Evolutionary conservation across 2,329 filamentous ascomycete genomes (phyloP), one percentile per base, ranked within the genome.

Genomic region (Grosmannia huntii): DNA sequence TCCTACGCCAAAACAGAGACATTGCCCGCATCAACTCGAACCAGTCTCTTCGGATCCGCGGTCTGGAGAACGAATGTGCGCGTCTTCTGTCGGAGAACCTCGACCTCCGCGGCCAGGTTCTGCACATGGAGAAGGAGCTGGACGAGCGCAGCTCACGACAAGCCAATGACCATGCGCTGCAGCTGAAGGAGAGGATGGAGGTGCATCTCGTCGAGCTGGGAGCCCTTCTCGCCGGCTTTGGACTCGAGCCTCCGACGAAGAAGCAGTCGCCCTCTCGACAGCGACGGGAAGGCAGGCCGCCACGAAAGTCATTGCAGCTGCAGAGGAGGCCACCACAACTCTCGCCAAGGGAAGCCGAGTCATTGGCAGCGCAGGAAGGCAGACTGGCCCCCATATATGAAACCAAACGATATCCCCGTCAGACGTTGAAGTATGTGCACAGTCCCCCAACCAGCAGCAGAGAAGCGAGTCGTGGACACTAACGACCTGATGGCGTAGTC

Each of bases 1-100:
- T 91, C 68, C 76, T 91, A 66, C 82, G 89, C 57, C 89, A 94
- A 69, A 95, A 95, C 69, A 82, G 87, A 71, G 89, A 94, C 66
- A 86, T 94, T 62, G 88, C 88, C 62, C 84, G 85, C 68, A 82
- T 80, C 65, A 94, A 95, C 72, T 89, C 88, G 27, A 79, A 81
- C 55, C 87, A 91, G 69, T 87, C 86, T 36, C 76, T 89, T 36
- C 85, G 86, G 63, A 91, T 94, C 65, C 84, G 88, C 60, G 82
- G 78, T 62, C 78, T 94, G 60, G 88, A 92, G 67, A 82, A 84
- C 67, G 87, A 95, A 70, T 84, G 82, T 62, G 83, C 86, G 48
- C 82, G 84, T 54, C 79, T 91, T 62, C 76, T 91, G 27, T 83
- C 86, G n/a, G 87, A 94, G 64, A 94, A 94, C 67, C 78, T 92